Evolutionary conservation across 345 rosid genomes (phyloP).

Genomic region (Eutrema heterophyllum): DNA sequence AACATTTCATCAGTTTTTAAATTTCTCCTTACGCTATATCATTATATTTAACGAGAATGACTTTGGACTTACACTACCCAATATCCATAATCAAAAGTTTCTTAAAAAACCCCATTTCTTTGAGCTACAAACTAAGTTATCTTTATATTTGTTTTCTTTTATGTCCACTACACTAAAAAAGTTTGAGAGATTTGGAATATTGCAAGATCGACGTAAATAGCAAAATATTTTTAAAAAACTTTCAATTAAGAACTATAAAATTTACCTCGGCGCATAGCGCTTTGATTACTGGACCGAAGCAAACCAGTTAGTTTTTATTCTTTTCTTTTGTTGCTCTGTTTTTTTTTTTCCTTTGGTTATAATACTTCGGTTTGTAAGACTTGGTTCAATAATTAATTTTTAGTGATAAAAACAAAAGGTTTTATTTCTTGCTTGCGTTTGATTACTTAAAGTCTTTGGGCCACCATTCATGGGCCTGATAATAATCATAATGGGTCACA

Average conservation of each 20-base stretch:
- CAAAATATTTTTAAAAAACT: no score
- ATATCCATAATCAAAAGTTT: constrained; percentile 9
- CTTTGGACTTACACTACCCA: constrained; percentile 27
- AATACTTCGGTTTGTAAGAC: no score
- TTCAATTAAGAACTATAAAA: background rate
- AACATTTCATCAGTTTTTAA: constrained; percentile 4
- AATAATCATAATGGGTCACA: no score
- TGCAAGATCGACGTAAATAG: background rate
- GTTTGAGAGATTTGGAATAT: background rate
- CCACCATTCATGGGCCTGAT: background rate
- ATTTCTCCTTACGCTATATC: constrained; percentile 27
- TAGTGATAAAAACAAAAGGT: no score
- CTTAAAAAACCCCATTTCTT: background rate
- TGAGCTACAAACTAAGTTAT: constrained; percentile 28
- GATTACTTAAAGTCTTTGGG: background rate
- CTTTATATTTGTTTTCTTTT: background rate
- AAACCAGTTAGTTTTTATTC: background rate
- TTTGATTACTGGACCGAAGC: background rate
- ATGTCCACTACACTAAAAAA: background rate
- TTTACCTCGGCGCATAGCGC: background rate
- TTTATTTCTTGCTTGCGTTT: background rate
- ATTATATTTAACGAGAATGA: constrained; percentile 23
- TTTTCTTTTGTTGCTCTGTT: no score
- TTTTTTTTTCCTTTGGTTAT: background rate
- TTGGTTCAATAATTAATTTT: no score